Percentiles rank a stretch among this genome's conserved stretches.
Evolutionary conservation across 2,329 filamentous ascomycete genomes (phyloP).

Genomic region (Aspergillus sclerotialis): DNA sequence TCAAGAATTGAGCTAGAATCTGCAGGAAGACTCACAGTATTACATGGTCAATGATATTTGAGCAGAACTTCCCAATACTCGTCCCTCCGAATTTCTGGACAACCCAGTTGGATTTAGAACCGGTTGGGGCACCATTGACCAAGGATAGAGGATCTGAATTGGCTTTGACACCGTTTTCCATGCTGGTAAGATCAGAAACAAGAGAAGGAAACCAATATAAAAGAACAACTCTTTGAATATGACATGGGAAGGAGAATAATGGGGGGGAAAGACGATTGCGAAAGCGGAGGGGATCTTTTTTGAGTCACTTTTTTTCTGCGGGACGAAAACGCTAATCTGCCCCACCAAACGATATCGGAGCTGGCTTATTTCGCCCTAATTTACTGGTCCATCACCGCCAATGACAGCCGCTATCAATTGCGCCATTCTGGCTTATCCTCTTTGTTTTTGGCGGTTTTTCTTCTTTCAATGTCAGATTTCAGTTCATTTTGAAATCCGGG

Average conservation of each 20-base stretch:
- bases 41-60: conserved; percentile 66
- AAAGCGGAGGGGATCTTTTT: conserved; percentile 7
- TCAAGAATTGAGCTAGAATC: conserved; percentile 2
- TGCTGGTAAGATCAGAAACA: conserved; percentile 6
- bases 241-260: conserved; percentile 2
- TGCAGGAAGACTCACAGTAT: conserved; percentile 45
- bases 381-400: too few relatives aligned
- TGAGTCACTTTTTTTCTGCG: conserved; percentile 1
- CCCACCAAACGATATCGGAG: conserved; percentile 1
- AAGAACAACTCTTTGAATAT: conserved; percentile 4
- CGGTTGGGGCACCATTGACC: conserved; percentile 8
- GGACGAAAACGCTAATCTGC: neutral
- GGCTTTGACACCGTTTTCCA: conserved; percentile 10
- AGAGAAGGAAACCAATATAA: conserved; percentile 1
- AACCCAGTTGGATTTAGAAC: conserved; percentile 55
- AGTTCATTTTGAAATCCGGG: too few relatives aligned
- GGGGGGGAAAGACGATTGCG: conserved; percentile 15
- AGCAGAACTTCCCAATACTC: conserved; percentile 87
- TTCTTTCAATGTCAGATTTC: too few relatives aligned
- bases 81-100: conserved; percentile 96
- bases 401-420: too few relatives aligned
- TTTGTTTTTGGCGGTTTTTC: too few relatives aligned
- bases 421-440: too few relatives aligned
- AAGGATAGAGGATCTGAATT: conserved; percentile 8
- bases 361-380: too few relatives aligned